phyloP scores from a whole-genome alignment of 495 filamentous ascomycete species.

The Xylaria acuta region DNA sequence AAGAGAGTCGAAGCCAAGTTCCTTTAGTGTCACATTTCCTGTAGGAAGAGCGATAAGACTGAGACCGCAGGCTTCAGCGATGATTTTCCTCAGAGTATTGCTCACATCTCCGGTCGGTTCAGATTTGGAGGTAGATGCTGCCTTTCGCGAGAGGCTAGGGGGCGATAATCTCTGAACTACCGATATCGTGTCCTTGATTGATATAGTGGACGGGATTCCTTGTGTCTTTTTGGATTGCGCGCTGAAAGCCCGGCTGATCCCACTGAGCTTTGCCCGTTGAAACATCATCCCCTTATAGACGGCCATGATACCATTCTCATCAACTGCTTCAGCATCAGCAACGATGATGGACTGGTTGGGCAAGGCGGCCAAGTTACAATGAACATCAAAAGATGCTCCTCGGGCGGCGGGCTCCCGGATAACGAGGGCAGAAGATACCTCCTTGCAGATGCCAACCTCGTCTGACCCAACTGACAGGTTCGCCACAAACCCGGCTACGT shows the following conservation, averaged over 20 bases:
- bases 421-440: slow-evolving; percentile 17
- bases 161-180: neutral
- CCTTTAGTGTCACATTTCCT: neutral
- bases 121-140: neutral
- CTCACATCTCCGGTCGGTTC: neutral
- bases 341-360: neutral
- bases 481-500: slow-evolving; percentile 23
- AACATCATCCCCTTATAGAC: neutral
- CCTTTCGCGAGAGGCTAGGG: neutral
- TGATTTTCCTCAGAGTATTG: neutral
- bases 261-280: neutral
- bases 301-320: neutral
- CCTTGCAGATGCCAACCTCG: slow-evolving; percentile 25
- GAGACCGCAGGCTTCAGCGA: neutral
- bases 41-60: neutral
- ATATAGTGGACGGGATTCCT: neutral
- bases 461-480: slow-evolving; percentile 12
- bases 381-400: neutral
- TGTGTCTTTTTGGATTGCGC: neutral
- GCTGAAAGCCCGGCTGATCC: neutral
- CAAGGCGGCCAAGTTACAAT: neutral
- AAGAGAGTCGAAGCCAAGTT: slow-evolving; percentile 1
- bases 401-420: slow-evolving; percentile 2
- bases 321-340: neutral
- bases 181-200: neutral